phyloP scores from a whole-genome alignment of 2,329 filamentous ascomycete species.

The Hysterium pulicare region DNA sequence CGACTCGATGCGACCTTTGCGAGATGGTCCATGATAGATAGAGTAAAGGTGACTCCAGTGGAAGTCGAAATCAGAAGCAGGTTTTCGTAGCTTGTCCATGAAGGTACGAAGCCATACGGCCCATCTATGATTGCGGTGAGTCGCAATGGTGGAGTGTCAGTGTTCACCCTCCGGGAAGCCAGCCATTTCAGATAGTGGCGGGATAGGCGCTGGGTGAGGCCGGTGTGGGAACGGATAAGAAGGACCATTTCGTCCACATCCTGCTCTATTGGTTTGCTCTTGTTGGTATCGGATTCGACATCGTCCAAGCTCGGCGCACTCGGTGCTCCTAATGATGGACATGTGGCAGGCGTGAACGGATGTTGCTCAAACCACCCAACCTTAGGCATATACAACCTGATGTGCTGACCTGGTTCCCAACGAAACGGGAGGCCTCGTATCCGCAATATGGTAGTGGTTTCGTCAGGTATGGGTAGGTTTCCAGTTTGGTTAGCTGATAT shows the following conservation, averaged over 20 bases:
- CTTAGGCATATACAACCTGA: constrained; percentile 23
- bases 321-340: constrained; percentile 1
- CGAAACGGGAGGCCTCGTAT: constrained; percentile 20
- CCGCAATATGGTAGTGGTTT: too few species aligned
- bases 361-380: constrained; percentile 23
- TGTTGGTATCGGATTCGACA: constrained; percentile 4
- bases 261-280: constrained; percentile 15
- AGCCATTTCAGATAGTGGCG: constrained; percentile 23
- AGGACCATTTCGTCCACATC: constrained; percentile 21
- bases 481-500: too few species aligned
- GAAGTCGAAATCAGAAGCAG: constrained; percentile 21
- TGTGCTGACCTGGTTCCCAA: constrained; percentile 29
- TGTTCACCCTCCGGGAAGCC: too few species aligned
- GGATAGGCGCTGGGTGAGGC: constrained; percentile 21
- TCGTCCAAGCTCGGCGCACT: constrained; percentile 4
- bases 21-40: constrained; percentile 24
- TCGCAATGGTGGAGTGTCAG: constrained; percentile 15
- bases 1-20: constrained; percentile 17
- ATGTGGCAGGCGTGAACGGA: constrained; percentile 30
- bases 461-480: too few species aligned
- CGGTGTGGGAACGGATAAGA: constrained; percentile 19
- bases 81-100: constrained; percentile 23
- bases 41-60: constrained; percentile 23
- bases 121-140: constrained; percentile 26
- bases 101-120: constrained; percentile 20